Evolutionary conservation across 1,284 basidiomycete species (phyloP).

Genomic region (Microbotryum violaceum): DNA sequence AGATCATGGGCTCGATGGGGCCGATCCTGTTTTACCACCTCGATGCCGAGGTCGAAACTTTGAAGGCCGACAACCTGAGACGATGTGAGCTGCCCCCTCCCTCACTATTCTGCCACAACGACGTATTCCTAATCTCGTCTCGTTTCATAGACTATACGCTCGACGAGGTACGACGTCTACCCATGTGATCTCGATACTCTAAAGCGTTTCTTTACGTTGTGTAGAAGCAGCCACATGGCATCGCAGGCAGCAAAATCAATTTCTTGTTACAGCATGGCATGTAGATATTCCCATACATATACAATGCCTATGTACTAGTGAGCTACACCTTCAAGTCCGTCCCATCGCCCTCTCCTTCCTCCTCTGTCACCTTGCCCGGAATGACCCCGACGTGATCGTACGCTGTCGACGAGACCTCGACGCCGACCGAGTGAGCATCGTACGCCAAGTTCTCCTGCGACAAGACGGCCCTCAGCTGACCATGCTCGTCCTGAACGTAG

Average conservation of each 20-base stretch:
- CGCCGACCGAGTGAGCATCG: no score
- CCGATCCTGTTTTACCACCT: slow-evolving; percentile 28
- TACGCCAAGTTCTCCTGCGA: no score
- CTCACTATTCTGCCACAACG: background rate
- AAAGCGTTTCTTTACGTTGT: no score
- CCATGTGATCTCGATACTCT: slow-evolving; percentile 13
- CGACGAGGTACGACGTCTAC: slow-evolving; percentile 21
- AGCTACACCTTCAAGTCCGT: no score
- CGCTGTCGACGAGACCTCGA: background rate
- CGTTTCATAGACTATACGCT: slow-evolving; percentile 1
- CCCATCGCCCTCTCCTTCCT: no score
- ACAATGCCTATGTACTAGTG: no score
- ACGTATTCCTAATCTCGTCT: background rate
- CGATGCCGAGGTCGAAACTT: slow-evolving; percentile 19
- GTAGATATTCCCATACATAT: no score
- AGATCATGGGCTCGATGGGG: slow-evolving; percentile 15
- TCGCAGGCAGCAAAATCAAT: no score
- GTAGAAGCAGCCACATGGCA: background rate
- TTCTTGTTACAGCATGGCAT: no score
- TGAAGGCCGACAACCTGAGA: slow-evolving; percentile 13
- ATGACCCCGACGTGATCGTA: background rate
- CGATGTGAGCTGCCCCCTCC: background rate
- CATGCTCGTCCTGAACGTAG: slow-evolving; percentile 6
- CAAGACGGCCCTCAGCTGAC: slow-evolving; percentile 1
- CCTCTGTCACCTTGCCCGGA: no score